Evolutionary conservation across 2,329 filamentous ascomycete species (phyloP).

Genomic region (Dactylellina leptospora): DNA sequence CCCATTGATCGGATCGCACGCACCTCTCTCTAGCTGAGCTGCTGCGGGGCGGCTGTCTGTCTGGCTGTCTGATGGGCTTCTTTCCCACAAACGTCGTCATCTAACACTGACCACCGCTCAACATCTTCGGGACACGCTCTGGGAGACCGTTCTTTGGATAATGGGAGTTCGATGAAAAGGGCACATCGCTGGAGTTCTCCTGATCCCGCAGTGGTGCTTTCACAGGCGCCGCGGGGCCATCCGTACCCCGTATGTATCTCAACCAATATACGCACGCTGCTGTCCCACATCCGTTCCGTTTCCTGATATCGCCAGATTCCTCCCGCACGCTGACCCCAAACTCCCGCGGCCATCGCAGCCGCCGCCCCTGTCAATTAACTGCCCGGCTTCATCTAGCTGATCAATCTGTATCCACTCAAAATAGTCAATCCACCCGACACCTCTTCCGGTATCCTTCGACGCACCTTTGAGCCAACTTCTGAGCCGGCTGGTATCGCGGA

Average conservation of each 20-base stretch:
- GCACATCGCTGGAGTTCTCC: neutral
- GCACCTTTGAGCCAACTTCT: neutral
- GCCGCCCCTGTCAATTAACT: neutral
- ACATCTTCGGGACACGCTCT: too few relatives aligned
- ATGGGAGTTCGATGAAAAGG: slow-evolving; percentile 32
- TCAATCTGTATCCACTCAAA: neutral
- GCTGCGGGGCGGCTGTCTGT: too few relatives aligned
- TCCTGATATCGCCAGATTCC: too few relatives aligned
- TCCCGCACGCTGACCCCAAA: too few relatives aligned
- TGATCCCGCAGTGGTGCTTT: slow-evolving; percentile 25
- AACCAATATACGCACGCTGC: neutral
- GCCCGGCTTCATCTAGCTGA: neutral
- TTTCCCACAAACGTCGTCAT: too few relatives aligned
- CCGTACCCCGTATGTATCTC: slow-evolving; percentile 13
- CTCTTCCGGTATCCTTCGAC: neutral
- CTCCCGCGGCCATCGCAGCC: too few relatives aligned
- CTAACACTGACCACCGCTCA: too few relatives aligned
- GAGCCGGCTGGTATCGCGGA: too few relatives aligned
- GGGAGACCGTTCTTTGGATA: neutral
- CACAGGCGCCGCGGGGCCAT: slow-evolving; percentile 8
- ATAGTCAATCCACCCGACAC: slow-evolving; percentile 6
- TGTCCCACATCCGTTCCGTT: too few relatives aligned
- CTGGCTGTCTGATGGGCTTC: too few relatives aligned
- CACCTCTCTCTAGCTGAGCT: too few relatives aligned
- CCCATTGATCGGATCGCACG: too few relatives aligned